Conservation (phyloP, 148 eudicot genomes). For the Fagopyrum homotropicum region DNA sequence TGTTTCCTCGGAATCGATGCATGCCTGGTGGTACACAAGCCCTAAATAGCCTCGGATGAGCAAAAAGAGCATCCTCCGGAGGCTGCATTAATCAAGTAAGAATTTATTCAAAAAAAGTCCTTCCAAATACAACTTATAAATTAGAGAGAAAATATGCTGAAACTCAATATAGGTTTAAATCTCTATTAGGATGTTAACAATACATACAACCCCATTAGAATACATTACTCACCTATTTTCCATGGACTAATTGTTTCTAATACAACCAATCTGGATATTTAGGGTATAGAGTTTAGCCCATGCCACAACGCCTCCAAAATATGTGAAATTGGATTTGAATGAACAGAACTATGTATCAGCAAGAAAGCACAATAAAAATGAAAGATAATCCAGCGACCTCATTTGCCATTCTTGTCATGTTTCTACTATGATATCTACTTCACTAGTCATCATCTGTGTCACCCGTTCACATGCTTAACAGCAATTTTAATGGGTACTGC, state of each 20-base stretch:
- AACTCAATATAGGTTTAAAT: not conserved
- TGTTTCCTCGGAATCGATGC: conserved; percentile 92
- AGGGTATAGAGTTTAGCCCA: not conserved
- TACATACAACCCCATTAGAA: not conserved
- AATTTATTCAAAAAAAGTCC: not conserved
- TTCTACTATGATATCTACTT: not conserved
- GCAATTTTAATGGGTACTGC: not conserved
- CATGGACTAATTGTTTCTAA: not conserved
- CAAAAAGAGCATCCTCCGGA: conserved; percentile 97
- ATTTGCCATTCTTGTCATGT: not conserved
- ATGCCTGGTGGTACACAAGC: conserved; percentile 99
- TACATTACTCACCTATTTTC: not conserved
- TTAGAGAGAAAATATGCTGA: not conserved
- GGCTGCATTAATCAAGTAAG: conserved; percentile 43
- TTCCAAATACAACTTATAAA: not conserved
- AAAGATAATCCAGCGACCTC: not conserved
- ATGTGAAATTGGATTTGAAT: not conserved
- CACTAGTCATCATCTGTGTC: no score
- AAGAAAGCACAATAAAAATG: not conserved
- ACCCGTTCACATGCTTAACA: not conserved
- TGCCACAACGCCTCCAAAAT: not conserved
- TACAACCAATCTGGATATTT: not conserved
- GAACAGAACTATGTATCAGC: not conserved
- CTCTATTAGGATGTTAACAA: not conserved
- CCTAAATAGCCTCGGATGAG: conserved; percentile 91